Evolutionary conservation across 2,329 filamentous ascomycete species (phyloP).

Genomic region (Pestalotiopsis sp.): DNA sequence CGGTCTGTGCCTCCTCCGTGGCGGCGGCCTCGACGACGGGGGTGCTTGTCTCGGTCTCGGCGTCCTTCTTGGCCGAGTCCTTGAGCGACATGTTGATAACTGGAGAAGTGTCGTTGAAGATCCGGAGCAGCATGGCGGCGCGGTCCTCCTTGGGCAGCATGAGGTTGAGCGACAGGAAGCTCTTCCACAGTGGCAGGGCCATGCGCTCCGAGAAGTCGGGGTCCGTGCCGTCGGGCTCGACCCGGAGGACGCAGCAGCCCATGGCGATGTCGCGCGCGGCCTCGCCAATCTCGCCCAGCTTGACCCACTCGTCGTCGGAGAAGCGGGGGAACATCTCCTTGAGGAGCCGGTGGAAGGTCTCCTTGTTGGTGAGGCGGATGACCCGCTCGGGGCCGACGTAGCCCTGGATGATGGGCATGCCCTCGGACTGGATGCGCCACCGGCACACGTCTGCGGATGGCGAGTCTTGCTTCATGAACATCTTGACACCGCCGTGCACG

Average conservation of each 20-base stretch:
- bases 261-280: conserved; percentile 77
- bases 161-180: conserved; percentile 86
- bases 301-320: conserved; percentile 70
- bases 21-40: background rate
- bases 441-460: conserved; percentile 84
- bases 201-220: conserved; percentile 71
- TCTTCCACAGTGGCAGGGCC: conserved; percentile 93
- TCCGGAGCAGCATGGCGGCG: conserved; percentile 83
- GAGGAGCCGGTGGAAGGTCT: conserved; percentile 80
- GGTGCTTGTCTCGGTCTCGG: conserved; percentile 29
- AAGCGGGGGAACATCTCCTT: conserved; percentile 98
- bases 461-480: conserved; percentile 98
- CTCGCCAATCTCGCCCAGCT: conserved; percentile 86
- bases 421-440: conserved; percentile 96
- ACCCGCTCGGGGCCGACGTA: conserved; percentile 83
- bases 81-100: conserved; percentile 71
- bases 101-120: conserved; percentile 88
- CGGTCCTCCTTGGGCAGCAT: conserved; percentile 99
- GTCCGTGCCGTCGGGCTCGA: conserved; percentile 73
- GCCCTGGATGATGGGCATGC: conserved; percentile 85
- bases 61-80: conserved; percentile 46
- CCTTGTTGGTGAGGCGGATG: conserved; percentile 73
- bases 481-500: conserved; percentile 95
- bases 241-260: conserved; percentile 88
- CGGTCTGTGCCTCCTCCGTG: background rate